Base-by-base conservation (phyloP, 495 filamentous ascomycete genomes). In the Aspergillus heteromorphus region DNA sequence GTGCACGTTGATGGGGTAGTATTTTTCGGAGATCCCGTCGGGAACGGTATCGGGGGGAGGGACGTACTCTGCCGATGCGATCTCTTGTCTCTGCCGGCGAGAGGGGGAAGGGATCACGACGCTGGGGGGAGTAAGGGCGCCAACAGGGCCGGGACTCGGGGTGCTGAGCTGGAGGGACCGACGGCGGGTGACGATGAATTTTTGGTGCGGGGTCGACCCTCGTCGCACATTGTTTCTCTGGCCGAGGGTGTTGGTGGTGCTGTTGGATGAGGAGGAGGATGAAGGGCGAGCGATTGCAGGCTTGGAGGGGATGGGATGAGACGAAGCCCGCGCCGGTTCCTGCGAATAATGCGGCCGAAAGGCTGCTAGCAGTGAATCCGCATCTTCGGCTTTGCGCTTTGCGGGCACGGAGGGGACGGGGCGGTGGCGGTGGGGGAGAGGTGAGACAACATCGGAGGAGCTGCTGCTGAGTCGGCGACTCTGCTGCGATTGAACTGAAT, bases 51-150 rank as follows among this genome's bases (percentile, higher is more conserved):
- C 19, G 19, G 50, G 19, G 6, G 29, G 11, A 2, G n/a, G 6
- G n/a, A 41, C 54, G 49, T 48, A 50, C 1, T 55, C 38, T 0
- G 58, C 57, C n/a, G 53, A 17, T 2, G 53, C 49, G 19, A 62
- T 58, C 17, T 63, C 53, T 1, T 41, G 47, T 34, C 45, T 59
- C 30, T 62, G 53, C 8, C 54, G 48, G 7, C 40, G 40, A 8
- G 67, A 65, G 10, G 65, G 61, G 10, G 67, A 62, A 0, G 67
- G 65, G 10, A 70, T 45, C 3, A 70, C 60, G 10, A 70, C 65
- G 4, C 51, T 61, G 21, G 63, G 1, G 6, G 36, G 16, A 6
- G 40, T 48, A 6, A 2, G 38, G 17, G 48, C 21, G 4, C 31
- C 4, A 14, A 25, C 36, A 4, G 51, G 49, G 0, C 40, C 55